A percentile compares a stretch with the other conserved stretches of the same genome.
Conservation (phyloP, 2,329 filamentous ascomycete species). For the Fusarium concolor region DNA sequence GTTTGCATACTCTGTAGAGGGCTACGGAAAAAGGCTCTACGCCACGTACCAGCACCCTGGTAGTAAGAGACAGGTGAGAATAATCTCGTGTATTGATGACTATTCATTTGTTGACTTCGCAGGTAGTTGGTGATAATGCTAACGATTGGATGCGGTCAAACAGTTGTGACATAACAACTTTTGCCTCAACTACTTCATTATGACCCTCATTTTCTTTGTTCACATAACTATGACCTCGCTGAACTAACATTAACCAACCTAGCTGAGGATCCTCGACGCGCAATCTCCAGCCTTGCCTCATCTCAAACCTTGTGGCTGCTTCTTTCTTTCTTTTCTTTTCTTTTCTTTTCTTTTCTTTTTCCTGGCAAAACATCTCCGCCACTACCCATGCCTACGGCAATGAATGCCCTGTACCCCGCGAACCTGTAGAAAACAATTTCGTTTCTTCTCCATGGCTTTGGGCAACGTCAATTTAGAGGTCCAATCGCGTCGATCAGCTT, state of each 20-base stretch:
- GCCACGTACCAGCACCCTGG: conserved; percentile 17
- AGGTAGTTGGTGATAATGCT: not conserved
- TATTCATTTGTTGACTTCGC: not conserved
- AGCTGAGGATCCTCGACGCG: not conserved
- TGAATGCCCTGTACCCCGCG: not conserved
- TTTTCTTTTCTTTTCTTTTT: conserved; percentile 14
- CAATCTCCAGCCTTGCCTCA: conserved; percentile 5
- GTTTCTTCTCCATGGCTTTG: not conserved
- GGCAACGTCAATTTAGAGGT: conserved; percentile 2
- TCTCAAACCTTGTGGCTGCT: conserved; percentile 5
- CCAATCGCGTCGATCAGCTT: conserved; percentile 28
- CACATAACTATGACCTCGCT: not conserved
- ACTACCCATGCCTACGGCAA: not conserved
- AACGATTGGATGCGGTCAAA: conserved; percentile 5
- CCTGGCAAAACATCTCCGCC: conserved; percentile 4
- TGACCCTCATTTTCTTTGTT: not conserved
- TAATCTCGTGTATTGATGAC: not conserved
- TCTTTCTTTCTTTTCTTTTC: conserved; percentile 1
- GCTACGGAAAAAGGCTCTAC: not conserved
- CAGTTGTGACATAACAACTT: not conserved
- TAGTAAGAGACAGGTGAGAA: not conserved
- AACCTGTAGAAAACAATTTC: not conserved
- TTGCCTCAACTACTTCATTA: conserved; percentile 3
- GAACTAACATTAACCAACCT: not conserved
- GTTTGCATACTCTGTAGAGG: not conserved